These are phyloP conservation scores for Umbellularia californica DNA, from an alignment of 164 flowering plant genomes.

Conservation along the genomic window DNA sequence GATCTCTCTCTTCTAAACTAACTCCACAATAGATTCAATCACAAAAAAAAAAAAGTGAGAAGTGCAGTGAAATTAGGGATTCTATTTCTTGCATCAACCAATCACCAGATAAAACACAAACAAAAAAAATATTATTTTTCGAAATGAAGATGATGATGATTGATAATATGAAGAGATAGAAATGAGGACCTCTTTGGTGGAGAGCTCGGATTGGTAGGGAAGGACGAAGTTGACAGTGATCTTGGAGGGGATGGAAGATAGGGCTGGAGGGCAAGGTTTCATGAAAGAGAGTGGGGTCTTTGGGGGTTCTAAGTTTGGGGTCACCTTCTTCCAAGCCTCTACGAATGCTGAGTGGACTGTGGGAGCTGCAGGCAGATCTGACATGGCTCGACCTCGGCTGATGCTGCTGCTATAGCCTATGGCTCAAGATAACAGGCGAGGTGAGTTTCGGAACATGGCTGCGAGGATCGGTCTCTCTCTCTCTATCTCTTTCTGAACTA, in stretches of 20 bases:
- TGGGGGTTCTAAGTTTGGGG: slow-evolving; percentile 44
- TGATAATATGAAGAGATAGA: background rate
- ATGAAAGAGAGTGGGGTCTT: slow-evolving; percentile 42
- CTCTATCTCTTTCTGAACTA: too few species aligned
- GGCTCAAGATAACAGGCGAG: slow-evolving; percentile 18
- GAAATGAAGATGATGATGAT: too few species aligned
- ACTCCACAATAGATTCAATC: too few species aligned
- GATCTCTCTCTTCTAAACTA: too few species aligned
- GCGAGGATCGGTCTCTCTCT: too few species aligned
- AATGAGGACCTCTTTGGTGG: slow-evolving; percentile 39
- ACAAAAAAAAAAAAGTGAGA: too few species aligned
- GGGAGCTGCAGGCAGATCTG: slow-evolving; percentile 21
- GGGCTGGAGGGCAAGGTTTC: slow-evolving; percentile 45
- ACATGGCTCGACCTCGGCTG: slow-evolving; percentile 13
- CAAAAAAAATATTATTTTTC: too few species aligned
- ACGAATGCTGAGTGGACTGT: slow-evolving; percentile 19
- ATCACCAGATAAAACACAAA: too few species aligned
- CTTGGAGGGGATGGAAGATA: slow-evolving; percentile 62
- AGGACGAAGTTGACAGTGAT: slow-evolving; percentile 83
- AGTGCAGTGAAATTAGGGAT: too few species aligned
- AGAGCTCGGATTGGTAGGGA: slow-evolving; percentile 61
- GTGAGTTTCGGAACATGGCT: slow-evolving; percentile 22
- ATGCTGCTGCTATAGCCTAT: background rate
- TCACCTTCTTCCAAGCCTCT: slow-evolving; percentile 33
- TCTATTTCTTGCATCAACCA: too few species aligned